These are phyloP conservation scores for Gossypium longicalyx DNA, from an alignment of 345 rosid genomes.

Conservation along the genomic window DNA sequence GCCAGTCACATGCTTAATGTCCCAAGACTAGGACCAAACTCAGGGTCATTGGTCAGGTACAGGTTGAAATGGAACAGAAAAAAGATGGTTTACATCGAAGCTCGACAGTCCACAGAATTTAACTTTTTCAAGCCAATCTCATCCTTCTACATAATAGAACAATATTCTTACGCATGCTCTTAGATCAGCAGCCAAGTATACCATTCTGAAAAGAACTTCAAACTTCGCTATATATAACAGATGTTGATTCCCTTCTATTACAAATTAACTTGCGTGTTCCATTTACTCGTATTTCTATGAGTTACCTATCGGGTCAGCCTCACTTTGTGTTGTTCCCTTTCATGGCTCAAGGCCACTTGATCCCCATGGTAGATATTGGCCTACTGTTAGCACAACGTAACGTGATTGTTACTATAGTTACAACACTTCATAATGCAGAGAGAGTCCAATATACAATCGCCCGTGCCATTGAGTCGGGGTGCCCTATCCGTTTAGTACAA, in stretches of 20 bases:
- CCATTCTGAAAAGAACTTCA: conserved; percentile 7
- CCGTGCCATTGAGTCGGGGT: conserved; percentile 22
- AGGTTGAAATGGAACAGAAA: not conserved
- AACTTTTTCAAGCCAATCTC: not conserved
- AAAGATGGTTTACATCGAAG: not conserved
- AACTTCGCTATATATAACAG: not conserved
- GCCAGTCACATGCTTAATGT: not conserved
- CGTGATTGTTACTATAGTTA: conserved; percentile 38
- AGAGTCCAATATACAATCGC: conserved; percentile 16
- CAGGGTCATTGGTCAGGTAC: not conserved
- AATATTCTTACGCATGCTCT: not conserved
- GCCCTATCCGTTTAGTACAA: conserved; percentile 19
- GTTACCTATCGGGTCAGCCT: conserved; percentile 2
- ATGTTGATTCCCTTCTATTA: not conserved
- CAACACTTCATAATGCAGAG: conserved; percentile 35
- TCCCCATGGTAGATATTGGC: conserved; percentile 47
- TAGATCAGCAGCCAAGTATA: not conserved
- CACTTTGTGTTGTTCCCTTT: conserved; percentile 47
- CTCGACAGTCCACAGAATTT: conserved; percentile 16
- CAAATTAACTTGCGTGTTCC: not conserved
- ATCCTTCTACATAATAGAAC: not conserved
- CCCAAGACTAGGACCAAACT: not conserved
- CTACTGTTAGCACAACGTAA: conserved; percentile 38
- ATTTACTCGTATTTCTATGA: not conserved
- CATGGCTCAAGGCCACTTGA: conserved; percentile 54